Percentiles rank a stretch among this genome's conserved stretches.
These are phyloP conservation scores for Cladobotryum protrusum DNA, from an alignment of 2,329 filamentous ascomycete genomes.

Conservation along the genomic window DNA sequence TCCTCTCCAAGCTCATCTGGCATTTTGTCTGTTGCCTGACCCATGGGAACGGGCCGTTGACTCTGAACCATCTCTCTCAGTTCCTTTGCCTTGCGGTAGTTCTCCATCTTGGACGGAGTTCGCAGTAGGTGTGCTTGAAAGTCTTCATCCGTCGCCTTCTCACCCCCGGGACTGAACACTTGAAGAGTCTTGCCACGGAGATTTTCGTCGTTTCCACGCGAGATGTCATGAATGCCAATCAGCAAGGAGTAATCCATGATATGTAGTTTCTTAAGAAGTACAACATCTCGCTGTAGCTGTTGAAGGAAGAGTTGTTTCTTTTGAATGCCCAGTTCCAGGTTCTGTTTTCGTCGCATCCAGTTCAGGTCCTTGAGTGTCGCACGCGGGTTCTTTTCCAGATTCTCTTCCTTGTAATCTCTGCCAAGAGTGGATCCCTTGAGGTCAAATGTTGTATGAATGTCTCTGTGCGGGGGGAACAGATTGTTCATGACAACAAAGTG, in stretches of 20 bases:
- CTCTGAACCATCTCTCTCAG: slow-evolving; percentile 86
- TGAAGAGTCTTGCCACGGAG: slow-evolving; percentile 82
- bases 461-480: slow-evolving; percentile 90
- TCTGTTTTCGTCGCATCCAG: slow-evolving; percentile 80
- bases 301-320: slow-evolving; percentile 86
- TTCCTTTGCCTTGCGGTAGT: slow-evolving; percentile 82
- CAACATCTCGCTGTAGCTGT: slow-evolving; percentile 83
- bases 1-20: slow-evolving; percentile 79
- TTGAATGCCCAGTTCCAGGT: slow-evolving; percentile 79
- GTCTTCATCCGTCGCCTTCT: slow-evolving; percentile 51
- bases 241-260: slow-evolving; percentile 99
- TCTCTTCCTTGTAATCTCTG: slow-evolving; percentile 82
- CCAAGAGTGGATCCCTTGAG: slow-evolving; percentile 94
- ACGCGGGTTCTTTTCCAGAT: slow-evolving; percentile 79
- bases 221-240: slow-evolving; percentile 86
- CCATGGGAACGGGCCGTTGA: slow-evolving; percentile 90
- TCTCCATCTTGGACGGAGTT: slow-evolving; percentile 91
- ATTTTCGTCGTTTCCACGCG: slow-evolving; percentile 91
- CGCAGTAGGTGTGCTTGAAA: slow-evolving; percentile 64
- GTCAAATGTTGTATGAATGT: slow-evolving; percentile 96
- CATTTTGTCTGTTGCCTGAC: slow-evolving; percentile 76
- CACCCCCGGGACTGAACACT: slow-evolving; percentile 86
- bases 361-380: slow-evolving; percentile 96
- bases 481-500: slow-evolving; percentile 99
- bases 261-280: slow-evolving; percentile 75